Conservation (phyloP, 2,329 filamentous ascomycete genomes). For the Phoma sp. region DNA sequence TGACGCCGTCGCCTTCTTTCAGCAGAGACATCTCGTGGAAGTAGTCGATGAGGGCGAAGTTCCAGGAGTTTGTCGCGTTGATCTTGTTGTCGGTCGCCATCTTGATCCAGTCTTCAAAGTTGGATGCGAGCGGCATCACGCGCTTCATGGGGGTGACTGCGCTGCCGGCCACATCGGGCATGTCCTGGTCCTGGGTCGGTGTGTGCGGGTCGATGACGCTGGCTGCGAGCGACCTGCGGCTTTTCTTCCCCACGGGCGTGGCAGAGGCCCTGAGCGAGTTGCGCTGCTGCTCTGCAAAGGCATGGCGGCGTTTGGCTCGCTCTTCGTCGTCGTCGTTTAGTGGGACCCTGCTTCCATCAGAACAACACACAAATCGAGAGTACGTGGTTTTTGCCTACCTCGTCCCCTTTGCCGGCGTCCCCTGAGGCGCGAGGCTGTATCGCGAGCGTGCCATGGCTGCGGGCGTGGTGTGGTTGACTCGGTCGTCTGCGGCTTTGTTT, state of each 20-base stretch:
- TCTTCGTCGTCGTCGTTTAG: constrained; percentile 95
- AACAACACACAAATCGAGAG: constrained; percentile 1
- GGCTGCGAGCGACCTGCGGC: constrained; percentile 62
- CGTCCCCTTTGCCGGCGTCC: constrained; percentile 7
- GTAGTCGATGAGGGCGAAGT: constrained; percentile 99
- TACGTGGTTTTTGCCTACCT: background rate
- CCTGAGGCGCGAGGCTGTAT: constrained; percentile 30
- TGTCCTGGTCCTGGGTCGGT: constrained; percentile 56
- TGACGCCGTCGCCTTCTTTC: constrained; percentile 95
- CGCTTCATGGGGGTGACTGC: constrained; percentile 95
- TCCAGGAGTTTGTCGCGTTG: constrained; percentile 98
- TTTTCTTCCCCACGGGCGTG: constrained; percentile 70
- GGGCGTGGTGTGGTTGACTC: constrained; percentile 24
- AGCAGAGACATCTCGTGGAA: constrained; percentile 99
- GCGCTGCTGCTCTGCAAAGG: constrained; percentile 67
- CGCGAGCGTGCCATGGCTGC: constrained; percentile 63
- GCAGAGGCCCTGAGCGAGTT: constrained; percentile 87
- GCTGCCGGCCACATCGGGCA: constrained; percentile 69
- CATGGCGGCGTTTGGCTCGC: constrained; percentile 88
- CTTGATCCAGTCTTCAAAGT: constrained; percentile 99
- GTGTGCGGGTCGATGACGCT: constrained; percentile 58
- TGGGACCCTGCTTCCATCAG: constrained; percentile 71
- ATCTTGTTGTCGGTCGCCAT: constrained; percentile 98
- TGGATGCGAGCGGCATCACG: constrained; percentile 85
- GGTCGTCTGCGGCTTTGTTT: constrained; percentile 29